Percentiles rank a stretch among this genome's conserved stretches.
Evolutionary conservation across 2,329 filamentous ascomycete species (phyloP).

Genomic region (Colletotrichum plurivorum): DNA sequence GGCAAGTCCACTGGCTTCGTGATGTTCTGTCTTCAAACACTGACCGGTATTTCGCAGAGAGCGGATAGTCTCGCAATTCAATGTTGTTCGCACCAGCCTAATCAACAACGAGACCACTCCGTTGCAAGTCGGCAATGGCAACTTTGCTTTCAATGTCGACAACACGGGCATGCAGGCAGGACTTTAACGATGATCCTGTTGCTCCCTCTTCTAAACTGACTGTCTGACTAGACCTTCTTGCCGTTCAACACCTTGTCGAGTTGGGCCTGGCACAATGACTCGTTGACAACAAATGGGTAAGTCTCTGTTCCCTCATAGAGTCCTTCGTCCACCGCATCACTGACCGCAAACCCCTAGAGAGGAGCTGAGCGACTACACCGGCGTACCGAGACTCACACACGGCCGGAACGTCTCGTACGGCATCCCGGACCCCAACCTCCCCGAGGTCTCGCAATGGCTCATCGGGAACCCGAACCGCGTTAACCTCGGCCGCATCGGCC

Average conservation of each 20-base stretch:
- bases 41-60: conserved; percentile 32
- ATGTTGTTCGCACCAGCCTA: conserved; percentile 43
- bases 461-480: conserved; percentile 63
- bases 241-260: conserved; percentile 61
- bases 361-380: conserved; percentile 49
- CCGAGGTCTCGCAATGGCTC: conserved; percentile 63
- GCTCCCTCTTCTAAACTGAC: background rate
- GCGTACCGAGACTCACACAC: conserved; percentile 51
- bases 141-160: conserved; percentile 64
- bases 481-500: conserved; percentile 59
- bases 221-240: conserved; percentile 51
- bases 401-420: conserved; percentile 56
- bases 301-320: conserved; percentile 35
- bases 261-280: conserved; percentile 66
- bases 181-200: background rate
- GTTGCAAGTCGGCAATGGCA: conserved; percentile 64
- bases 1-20: background rate
- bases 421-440: conserved; percentile 52
- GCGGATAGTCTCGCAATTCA: conserved; percentile 43
- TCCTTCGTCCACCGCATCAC: no score
- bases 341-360: conserved; percentile 41
- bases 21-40: background rate
- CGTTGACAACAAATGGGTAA: conserved; percentile 50
- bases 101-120: conserved; percentile 60
- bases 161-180: conserved; percentile 58